phyloP scores from a whole-genome alignment of 2,329 filamentous ascomycete species.

The Colletotrichum lupini region DNA sequence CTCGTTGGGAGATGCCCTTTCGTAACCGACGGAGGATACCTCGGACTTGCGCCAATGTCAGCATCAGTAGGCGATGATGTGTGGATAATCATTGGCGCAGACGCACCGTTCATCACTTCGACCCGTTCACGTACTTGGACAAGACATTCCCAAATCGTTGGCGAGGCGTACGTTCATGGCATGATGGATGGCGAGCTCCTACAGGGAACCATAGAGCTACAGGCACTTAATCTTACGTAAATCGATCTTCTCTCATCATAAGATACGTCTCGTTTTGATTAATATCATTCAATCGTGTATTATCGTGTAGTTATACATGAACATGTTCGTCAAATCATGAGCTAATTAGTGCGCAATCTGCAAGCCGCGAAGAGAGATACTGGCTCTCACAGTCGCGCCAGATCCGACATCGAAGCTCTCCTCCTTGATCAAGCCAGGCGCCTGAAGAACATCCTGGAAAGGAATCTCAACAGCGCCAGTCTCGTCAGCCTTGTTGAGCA shows the following conservation, averaged over 20 bases:
- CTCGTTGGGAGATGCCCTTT: background rate
- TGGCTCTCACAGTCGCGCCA: constrained; percentile 48
- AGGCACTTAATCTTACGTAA: background rate
- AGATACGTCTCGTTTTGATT: no score
- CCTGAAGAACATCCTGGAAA: constrained; percentile 46
- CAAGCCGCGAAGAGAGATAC: constrained; percentile 47
- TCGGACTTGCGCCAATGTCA: background rate
- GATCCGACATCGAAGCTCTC: constrained; percentile 48
- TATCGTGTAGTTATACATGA: constrained; percentile 2
- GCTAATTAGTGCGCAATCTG: constrained; percentile 31
- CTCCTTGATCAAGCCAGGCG: constrained; percentile 44
- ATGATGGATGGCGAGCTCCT: constrained; percentile 6
- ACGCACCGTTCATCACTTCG: background rate
- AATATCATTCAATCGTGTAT: background rate
- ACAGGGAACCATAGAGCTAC: background rate
- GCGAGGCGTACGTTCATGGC: constrained; percentile 5
- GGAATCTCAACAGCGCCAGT: constrained; percentile 47
- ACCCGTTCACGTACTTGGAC: no score
- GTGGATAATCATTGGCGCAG: background rate
- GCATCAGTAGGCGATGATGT: background rate
- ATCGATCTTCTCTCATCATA: background rate
- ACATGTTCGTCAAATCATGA: background rate
- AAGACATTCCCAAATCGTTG: background rate
- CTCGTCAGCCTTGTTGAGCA: constrained; percentile 49
- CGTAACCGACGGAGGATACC: background rate